These are phyloP conservation scores for Zizania palustris DNA, from an alignment of 202 grass and related monocot genomes.

Conservation along the genomic window DNA sequence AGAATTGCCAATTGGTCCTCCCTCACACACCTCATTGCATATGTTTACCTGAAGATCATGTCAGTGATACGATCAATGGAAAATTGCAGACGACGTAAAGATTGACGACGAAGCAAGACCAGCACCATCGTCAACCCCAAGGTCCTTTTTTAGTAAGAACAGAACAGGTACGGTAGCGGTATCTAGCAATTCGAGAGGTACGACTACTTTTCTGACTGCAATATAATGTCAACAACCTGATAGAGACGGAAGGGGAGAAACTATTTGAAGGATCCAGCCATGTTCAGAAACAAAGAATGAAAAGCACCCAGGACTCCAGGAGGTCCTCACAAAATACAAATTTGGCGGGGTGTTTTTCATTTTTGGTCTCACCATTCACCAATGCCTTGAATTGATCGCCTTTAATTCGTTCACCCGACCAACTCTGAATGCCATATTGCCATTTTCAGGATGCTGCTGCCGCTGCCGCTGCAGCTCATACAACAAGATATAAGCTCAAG, in stretches of 20 bases:
- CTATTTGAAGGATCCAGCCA: conserved; percentile 62
- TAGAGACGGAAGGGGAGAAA: conserved; percentile 56
- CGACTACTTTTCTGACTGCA: not conserved
- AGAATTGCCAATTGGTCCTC: conserved; percentile 58
- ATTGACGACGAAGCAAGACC: conserved; percentile 55
- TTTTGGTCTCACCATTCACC: not conserved
- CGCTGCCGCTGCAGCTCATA: conserved; percentile 82
- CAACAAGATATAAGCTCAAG: conserved; percentile 79
- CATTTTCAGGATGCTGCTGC: conserved; percentile 68
- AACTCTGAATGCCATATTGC: not conserved
- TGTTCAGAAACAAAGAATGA: conserved; percentile 68
- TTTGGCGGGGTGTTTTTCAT: conserved; percentile 67
- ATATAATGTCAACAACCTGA: not conserved
- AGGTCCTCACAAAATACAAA: conserved; percentile 90
- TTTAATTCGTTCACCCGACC: conserved; percentile 4
- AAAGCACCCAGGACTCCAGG: conserved; percentile 79
- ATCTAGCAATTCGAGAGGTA: not conserved
- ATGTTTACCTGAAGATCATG: conserved; percentile 10
- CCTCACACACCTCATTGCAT: conserved; percentile 30
- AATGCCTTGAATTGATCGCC: not conserved
- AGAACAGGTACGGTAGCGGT: conserved; percentile 45
- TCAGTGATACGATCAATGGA: no score
- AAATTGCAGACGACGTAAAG: conserved; percentile 61
- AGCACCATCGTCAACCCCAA: conserved; percentile 36
- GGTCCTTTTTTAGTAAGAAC: conserved; percentile 39